These are phyloP conservation scores for Monilinia fructicola DNA, from an alignment of 2,329 filamentous ascomycete species.

Conservation along the genomic window DNA sequence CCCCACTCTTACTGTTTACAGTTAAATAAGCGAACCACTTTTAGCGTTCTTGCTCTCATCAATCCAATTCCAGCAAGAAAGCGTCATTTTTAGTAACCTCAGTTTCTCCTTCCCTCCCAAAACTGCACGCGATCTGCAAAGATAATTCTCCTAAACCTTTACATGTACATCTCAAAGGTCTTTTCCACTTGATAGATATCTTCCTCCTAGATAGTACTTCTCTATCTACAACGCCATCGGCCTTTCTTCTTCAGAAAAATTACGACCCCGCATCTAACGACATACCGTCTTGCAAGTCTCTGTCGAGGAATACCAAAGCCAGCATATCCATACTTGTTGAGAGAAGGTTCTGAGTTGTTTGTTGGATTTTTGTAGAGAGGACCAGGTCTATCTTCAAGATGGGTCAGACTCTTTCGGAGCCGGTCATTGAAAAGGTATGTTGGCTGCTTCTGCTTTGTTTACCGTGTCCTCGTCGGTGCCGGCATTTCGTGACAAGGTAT, in stretches of 20 bases:
- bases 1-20: conserved; percentile 18
- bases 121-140: conserved; percentile 22
- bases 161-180: neutral
- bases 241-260: neutral
- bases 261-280: conserved; percentile 21
- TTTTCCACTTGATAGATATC: neutral
- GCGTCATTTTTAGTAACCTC: conserved; percentile 22
- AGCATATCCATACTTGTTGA: neutral
- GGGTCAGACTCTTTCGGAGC: conserved; percentile 99
- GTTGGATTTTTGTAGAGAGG: conserved; percentile 36
- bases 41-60: neutral
- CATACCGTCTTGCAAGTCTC: conserved; percentile 22
- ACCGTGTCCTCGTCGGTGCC: conserved; percentile 14
- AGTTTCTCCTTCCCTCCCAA: conserved; percentile 15
- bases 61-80: conserved; percentile 9
- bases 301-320: conserved; percentile 10
- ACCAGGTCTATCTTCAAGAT: conserved; percentile 50
- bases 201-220: conserved; percentile 14
- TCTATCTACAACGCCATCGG: conserved; percentile 13
- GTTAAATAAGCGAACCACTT: conserved; percentile 20
- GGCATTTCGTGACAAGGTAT: conserved; percentile 9
- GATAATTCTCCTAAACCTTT: conserved; percentile 17
- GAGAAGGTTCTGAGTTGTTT: conserved; percentile 20
- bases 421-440: conserved; percentile 96
- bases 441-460: conserved; percentile 22